phyloP scores from a whole-genome alignment of 2,329 filamentous ascomycete species.

The Aspergillus caelatus region DNA sequence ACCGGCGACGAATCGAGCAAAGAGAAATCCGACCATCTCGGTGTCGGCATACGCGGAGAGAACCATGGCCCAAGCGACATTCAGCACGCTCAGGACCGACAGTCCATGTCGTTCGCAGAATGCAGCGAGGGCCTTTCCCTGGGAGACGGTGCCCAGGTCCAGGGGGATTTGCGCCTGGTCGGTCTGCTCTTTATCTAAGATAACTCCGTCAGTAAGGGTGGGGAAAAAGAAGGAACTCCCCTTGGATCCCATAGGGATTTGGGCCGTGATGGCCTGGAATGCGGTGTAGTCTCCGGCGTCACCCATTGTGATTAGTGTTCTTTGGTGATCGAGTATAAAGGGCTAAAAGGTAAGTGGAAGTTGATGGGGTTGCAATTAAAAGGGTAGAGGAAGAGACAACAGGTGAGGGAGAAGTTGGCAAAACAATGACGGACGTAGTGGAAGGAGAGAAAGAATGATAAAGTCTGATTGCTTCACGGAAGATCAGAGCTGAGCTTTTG shows the following conservation, averaged over 20 bases:
- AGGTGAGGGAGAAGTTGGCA: background rate
- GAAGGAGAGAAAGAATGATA: background rate
- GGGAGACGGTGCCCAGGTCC: background rate
- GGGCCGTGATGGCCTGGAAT: background rate
- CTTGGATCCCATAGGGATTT: background rate
- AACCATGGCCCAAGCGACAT: conserved; percentile 4
- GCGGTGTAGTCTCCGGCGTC: background rate
- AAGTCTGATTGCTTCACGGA: background rate
- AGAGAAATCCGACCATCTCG: conserved; percentile 1
- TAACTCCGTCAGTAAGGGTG: background rate
- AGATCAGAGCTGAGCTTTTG: background rate
- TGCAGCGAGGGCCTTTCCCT: background rate
- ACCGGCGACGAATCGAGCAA: background rate
- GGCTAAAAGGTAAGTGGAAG: background rate
- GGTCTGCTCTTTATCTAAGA: background rate
- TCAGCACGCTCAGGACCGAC: background rate
- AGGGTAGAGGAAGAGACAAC: background rate
- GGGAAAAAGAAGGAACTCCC: background rate
- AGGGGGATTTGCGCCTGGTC: background rate
- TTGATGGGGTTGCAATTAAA: background rate
- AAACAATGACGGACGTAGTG: background rate
- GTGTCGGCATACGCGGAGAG: background rate
- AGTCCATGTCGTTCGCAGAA: background rate
- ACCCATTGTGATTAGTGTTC: background rate
- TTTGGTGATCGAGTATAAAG: background rate